Evolutionary conservation across 176 grass and related monocot genomes (phyloP).

Genomic region (Avena eriantha): DNA sequence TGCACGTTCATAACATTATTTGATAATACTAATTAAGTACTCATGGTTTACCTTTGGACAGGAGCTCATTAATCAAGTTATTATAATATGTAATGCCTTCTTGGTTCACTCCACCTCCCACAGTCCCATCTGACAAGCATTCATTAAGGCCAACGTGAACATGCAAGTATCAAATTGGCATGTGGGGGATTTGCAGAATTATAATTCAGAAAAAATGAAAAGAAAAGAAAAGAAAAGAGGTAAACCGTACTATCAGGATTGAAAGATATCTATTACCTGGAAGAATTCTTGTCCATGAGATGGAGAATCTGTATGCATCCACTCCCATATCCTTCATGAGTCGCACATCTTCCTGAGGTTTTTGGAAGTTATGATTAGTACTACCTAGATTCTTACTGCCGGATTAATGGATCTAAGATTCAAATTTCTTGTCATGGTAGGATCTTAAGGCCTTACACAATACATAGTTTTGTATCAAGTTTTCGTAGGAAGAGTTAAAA

Average conservation of each 20-base stretch:
- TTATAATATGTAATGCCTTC: slow-evolving; percentile 64
- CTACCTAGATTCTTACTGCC: not conserved
- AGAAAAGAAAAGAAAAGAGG: not conserved
- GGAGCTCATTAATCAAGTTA: slow-evolving; percentile 60
- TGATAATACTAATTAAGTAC: not conserved
- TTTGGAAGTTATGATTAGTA: not conserved
- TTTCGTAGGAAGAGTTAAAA: too few species aligned
- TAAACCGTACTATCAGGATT: not conserved
- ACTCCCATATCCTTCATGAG: slow-evolving; percentile 74
- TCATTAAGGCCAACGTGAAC: not conserved
- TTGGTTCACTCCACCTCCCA: slow-evolving; percentile 60
- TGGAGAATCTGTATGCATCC: slow-evolving; percentile 73
- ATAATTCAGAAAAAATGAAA: not conserved
- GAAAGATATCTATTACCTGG: slow-evolving; percentile 48
- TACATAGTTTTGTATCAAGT: too few species aligned
- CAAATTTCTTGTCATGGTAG: not conserved
- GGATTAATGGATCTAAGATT: not conserved
- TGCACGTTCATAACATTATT: not conserved
- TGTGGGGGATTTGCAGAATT: not conserved
- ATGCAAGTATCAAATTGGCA: not conserved
- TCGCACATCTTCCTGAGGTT: slow-evolving; percentile 62
- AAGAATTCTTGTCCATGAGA: slow-evolving; percentile 73
- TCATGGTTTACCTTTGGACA: slow-evolving; percentile 45
- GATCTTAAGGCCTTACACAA: too few species aligned
- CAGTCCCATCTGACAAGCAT: slow-evolving; percentile 56